phyloP scores from a whole-genome alignment of 2,329 filamentous ascomycete species.

The Colletotrichum paranaense region DNA sequence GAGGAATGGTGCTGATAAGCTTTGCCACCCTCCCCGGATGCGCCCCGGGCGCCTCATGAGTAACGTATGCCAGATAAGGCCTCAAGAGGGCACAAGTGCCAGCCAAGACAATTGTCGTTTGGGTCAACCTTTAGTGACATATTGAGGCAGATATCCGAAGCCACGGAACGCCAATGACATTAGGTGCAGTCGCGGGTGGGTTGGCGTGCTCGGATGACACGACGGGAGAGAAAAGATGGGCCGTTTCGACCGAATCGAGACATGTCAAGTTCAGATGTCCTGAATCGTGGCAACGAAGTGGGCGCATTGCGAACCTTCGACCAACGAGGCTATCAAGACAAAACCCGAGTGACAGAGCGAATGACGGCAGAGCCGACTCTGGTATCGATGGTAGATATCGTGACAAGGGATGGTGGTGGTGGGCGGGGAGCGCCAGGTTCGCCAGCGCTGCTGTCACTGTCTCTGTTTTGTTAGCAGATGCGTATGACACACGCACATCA shows the following conservation, averaged over 20 bases:
- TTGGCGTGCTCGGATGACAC: constrained; percentile 4
- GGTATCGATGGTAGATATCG: constrained; percentile 18
- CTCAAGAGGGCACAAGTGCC: background rate
- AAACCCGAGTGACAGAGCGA: constrained; percentile 1
- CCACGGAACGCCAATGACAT: constrained; percentile 11
- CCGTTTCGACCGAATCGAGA: constrained; percentile 1
- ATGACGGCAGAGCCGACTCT: constrained; percentile 4
- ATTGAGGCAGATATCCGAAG: constrained; percentile 33
- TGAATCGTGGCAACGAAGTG: background rate
- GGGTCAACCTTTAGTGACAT: constrained; percentile 21
- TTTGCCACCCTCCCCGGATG: background rate
- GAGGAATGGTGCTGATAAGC: background rate
- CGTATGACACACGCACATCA: constrained; percentile 10
- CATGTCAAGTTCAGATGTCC: background rate
- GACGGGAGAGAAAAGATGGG: background rate
- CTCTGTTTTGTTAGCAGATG: constrained; percentile 16
- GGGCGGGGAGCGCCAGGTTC: background rate
- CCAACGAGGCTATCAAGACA: constrained; percentile 13
- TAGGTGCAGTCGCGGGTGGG: background rate
- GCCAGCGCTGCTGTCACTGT: background rate
- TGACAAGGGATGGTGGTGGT: background rate
- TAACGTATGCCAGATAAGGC: constrained; percentile 9
- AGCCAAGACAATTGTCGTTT: background rate
- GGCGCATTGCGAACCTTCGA: background rate
- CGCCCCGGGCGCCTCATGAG: background rate